These are phyloP conservation scores for Fusarium sp. DNA, from an alignment of 2,329 filamentous ascomycete genomes.

Conservation along the genomic window DNA sequence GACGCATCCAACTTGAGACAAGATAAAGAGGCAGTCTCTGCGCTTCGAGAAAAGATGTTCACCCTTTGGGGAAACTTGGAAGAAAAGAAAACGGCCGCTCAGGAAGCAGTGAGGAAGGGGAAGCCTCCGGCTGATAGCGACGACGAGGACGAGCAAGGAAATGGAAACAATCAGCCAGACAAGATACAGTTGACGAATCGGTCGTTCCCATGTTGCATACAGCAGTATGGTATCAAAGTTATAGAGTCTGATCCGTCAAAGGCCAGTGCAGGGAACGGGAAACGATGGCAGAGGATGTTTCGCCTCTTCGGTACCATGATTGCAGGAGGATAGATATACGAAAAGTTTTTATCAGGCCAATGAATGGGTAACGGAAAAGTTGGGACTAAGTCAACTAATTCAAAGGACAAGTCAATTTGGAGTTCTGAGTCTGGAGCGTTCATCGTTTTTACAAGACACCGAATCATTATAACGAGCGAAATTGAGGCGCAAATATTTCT, in stretches of 20 bases:
- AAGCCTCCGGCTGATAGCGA: conserved; percentile 57
- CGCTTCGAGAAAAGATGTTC: conserved; percentile 77
- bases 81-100: conserved; percentile 60
- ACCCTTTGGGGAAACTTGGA: conserved; percentile 88
- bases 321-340: conserved; percentile 13
- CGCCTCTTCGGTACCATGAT: conserved; percentile 75
- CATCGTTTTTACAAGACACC: conserved; percentile 9
- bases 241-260: conserved; percentile 55
- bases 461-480: background rate
- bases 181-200: conserved; percentile 59
- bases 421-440: background rate
- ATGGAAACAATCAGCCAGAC: conserved; percentile 1
- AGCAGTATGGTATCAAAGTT: conserved; percentile 74
- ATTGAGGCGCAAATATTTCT: conserved; percentile 12
- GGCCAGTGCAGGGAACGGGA: conserved; percentile 59
- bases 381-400: background rate
- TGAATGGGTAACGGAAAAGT: background rate
- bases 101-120: conserved; percentile 45
- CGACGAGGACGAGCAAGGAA: conserved; percentile 44
- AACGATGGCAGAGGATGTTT: conserved; percentile 72
- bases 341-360: background rate
- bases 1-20: conserved; percentile 67
- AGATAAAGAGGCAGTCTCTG: conserved; percentile 61
- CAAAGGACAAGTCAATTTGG: background rate
- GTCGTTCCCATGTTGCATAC: conserved; percentile 77